phyloP scores from a whole-genome alignment of 306 rosid species.

The Astragalus membranaceus region DNA sequence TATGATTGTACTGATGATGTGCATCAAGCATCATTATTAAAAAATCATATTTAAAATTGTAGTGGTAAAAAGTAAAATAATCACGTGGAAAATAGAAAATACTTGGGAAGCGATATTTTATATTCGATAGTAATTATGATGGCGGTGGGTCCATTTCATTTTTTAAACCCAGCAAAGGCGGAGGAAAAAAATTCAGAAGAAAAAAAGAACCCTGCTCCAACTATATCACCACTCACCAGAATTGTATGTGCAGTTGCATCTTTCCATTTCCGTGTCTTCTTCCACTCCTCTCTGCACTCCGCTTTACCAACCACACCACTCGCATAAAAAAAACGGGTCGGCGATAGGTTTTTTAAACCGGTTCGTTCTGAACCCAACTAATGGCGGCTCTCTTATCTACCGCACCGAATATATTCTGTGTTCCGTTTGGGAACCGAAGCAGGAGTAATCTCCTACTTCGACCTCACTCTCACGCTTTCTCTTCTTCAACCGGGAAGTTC shows the following conservation, averaged over 20 bases:
- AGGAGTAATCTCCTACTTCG: conserved; percentile 34
- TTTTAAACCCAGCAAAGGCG: conserved; percentile 9
- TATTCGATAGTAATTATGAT: neutral
- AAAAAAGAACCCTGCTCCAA: neutral
- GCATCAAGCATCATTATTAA: too few relatives aligned
- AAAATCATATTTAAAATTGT: too few relatives aligned
- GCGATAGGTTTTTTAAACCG: neutral
- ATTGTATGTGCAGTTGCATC: neutral
- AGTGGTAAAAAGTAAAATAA: too few relatives aligned
- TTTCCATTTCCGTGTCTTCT: neutral
- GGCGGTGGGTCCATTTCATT: neutral
- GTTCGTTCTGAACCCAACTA: neutral
- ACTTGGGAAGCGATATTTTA: neutral
- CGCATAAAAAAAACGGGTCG: neutral
- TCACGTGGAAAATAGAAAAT: too few relatives aligned
- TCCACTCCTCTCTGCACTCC: too few relatives aligned
- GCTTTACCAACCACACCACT: neutral
- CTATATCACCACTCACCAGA: neutral
- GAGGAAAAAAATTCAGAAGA: neutral
- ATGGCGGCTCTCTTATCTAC: conserved; percentile 55
- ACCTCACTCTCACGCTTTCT: conserved; percentile 25
- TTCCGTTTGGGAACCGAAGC: conserved; percentile 41
- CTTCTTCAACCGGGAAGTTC: conserved; percentile 21
- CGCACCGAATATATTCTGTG: conserved; percentile 36
- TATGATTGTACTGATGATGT: too few relatives aligned